These are phyloP conservation scores for Russula earlei DNA, from an alignment of 768 basidiomycete species.

Conservation along the genomic window DNA sequence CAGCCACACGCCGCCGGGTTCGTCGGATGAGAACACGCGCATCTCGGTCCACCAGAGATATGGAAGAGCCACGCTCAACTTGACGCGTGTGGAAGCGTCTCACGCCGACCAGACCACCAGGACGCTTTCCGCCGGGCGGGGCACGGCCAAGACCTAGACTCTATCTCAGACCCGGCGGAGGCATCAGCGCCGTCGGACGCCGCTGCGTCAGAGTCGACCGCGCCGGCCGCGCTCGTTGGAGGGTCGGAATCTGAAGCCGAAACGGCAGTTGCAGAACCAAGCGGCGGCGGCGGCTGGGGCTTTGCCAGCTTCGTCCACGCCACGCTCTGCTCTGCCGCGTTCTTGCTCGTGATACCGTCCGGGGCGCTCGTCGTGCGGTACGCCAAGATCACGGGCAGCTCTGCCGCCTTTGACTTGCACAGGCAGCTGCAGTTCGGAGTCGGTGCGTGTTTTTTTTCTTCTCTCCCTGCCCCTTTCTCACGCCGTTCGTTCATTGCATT, in stretches of 20 bases:
- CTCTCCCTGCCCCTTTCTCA: not conserved
- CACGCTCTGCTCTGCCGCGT: conserved; percentile 41
- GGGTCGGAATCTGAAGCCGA: too few relatives aligned
- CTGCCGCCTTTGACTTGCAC: conserved; percentile 38
- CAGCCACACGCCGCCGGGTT: conserved; percentile 39
- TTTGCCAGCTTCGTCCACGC: conserved; percentile 42
- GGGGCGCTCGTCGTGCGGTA: conserved; percentile 50
- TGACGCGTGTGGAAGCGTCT: conserved; percentile 31
- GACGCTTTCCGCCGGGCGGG: not conserved
- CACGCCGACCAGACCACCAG: too few relatives aligned
- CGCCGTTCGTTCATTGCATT: too few relatives aligned
- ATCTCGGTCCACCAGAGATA: conserved; percentile 40
- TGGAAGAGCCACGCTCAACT: conserved; percentile 37
- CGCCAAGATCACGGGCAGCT: conserved; percentile 35
- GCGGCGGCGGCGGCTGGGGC: not conserved
- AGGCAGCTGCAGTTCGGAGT: conserved; percentile 27
- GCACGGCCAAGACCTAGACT: not conserved
- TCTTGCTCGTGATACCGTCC: conserved; percentile 47
- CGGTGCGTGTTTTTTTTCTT: not conserved
- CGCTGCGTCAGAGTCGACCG: not conserved
- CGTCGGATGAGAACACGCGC: conserved; percentile 35
- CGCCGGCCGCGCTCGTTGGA: too few relatives aligned
- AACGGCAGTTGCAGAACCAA: too few relatives aligned
- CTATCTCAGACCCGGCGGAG: too few relatives aligned
- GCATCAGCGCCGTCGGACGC: not conserved